Evolutionary conservation across 2,329 filamentous ascomycete species (phyloP), one percentile per base, ranked within the genome.

Genomic region (Didymella segeticola): DNA sequence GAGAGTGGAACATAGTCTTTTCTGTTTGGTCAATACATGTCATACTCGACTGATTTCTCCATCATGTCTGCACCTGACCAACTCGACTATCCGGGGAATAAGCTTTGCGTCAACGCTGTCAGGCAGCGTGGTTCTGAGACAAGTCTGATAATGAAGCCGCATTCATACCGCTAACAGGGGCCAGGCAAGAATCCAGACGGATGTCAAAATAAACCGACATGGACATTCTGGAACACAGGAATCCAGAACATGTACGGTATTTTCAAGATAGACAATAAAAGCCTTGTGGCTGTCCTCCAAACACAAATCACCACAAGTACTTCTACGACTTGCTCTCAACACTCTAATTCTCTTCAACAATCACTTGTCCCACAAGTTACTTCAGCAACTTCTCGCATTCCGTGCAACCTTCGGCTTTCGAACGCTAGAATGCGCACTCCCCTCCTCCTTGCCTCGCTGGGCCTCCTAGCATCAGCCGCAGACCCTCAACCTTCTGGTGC

Each of bases 391-490:
- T 19, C 47, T 39, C 41, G 53, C 66, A 68, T 69, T 69, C 62
- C 57, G 58, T 47, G 53, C 43, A 20, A 46, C 31, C 41, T 47
- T 53, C 39, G 42, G 51, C 46, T 63, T 49, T 55, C 31, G 20
- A 56, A 47, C 42, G 41, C 50, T 50, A 38, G 30, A 43, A 71
- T 73, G 67, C 55, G 67, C 58, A 64, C 48, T 47, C 51, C 50
- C 31, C 36, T 72, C 45, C 57, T 72, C 69, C 65, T 74, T 70
- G 64, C 71, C 61, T 75, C 64, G 47, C 60, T 71, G 39, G 64
- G 60, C 54, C 47, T 63, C 42, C 54, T 63, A 46, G 62, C 45
- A 54, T 54, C 56, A 26, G 47, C 58, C 23, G 60, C 69, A 36
- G 57, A 53, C 41, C 41, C 41, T 34, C 53, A 60, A 22, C 48